These are phyloP conservation scores for Zymoseptoria brevis DNA, from an alignment of 2,329 filamentous ascomycete genomes.

Conservation along the genomic window DNA sequence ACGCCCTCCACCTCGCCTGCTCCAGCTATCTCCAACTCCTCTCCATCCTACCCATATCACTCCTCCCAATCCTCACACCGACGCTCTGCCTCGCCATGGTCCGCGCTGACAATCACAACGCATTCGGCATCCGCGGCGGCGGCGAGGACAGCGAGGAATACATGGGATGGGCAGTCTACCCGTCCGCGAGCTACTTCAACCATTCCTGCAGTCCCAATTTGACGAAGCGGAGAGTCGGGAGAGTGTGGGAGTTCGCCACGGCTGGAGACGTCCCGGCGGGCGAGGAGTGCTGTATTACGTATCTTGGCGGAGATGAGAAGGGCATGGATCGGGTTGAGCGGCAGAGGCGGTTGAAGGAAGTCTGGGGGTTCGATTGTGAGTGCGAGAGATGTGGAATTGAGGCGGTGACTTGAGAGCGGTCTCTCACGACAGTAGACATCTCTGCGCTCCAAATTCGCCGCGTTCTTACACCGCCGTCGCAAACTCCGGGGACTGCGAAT, in stretches of 20 bases:
- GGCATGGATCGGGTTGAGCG: slow-evolving; percentile 31
- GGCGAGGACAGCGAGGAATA: slow-evolving; percentile 40
- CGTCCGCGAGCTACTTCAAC: slow-evolving; percentile 42
- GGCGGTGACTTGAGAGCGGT: not conserved
- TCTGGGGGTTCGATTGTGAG: slow-evolving; percentile 41
- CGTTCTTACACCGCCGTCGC: no score
- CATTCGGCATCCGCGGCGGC: slow-evolving; percentile 37
- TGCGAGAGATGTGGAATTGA: slow-evolving; percentile 33
- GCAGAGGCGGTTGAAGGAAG: slow-evolving; percentile 31
- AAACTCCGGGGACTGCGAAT: no score
- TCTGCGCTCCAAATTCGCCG: not conserved
- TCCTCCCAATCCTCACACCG: slow-evolving; percentile 30
- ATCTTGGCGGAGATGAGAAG: slow-evolving; percentile 42
- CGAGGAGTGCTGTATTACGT: slow-evolving; percentile 42
- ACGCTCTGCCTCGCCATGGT: slow-evolving; percentile 31
- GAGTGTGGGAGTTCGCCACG: slow-evolving; percentile 36
- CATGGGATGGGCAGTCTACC: slow-evolving; percentile 42
- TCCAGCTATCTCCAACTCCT: slow-evolving; percentile 38
- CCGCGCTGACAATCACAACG: slow-evolving; percentile 39
- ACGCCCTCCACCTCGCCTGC: slow-evolving; percentile 34
- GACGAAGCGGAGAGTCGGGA: slow-evolving; percentile 34
- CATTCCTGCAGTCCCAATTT: slow-evolving; percentile 41
- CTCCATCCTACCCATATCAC: slow-evolving; percentile 31
- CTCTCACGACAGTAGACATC: no score
- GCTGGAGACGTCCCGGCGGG: slow-evolving; percentile 30